Percentiles rank a stretch among this genome's conserved stretches.
Evolutionary conservation across 1,284 basidiomycete genomes (phyloP).

Genomic region (Rhodotorula sp.): DNA sequence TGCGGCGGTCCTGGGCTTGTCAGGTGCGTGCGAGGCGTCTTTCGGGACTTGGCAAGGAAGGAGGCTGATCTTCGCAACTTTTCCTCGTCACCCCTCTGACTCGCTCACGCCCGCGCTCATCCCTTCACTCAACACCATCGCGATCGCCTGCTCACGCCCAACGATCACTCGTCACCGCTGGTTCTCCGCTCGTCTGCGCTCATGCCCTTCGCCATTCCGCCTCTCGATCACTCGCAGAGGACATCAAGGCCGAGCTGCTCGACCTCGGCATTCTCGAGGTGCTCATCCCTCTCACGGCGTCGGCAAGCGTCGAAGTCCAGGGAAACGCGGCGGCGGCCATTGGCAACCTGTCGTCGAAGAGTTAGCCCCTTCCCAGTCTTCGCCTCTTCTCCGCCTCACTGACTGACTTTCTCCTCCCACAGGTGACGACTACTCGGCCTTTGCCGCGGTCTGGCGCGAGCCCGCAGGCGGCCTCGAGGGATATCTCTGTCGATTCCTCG

Average conservation of each 20-base stretch:
- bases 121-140: too few species aligned
- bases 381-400: background rate
- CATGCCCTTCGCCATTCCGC: background rate
- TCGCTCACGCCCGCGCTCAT: too few species aligned
- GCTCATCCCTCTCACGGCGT: constrained; percentile 93
- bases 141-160: too few species aligned
- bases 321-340: constrained; percentile 97
- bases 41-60: background rate
- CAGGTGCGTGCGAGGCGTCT: constrained; percentile 58
- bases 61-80: background rate
- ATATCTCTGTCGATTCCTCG: constrained; percentile 92
- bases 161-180: too few species aligned
- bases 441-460: constrained; percentile 97
- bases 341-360: constrained; percentile 95
- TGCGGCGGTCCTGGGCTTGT: constrained; percentile 88
- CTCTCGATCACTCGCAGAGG: constrained; percentile 59
- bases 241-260: constrained; percentile 87
- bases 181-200: too few species aligned
- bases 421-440: constrained; percentile 93
- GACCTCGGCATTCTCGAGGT: constrained; percentile 99
- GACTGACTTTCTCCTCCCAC: constrained; percentile 45
- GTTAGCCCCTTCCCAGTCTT: constrained; percentile 50
- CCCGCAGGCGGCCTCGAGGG: constrained; percentile 96
- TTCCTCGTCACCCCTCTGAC: background rate
- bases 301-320: constrained; percentile 94